Evolutionary conservation across 2,329 filamentous ascomycete species (phyloP).

Genomic region (Aspergillus pseudoglaucus): DNA sequence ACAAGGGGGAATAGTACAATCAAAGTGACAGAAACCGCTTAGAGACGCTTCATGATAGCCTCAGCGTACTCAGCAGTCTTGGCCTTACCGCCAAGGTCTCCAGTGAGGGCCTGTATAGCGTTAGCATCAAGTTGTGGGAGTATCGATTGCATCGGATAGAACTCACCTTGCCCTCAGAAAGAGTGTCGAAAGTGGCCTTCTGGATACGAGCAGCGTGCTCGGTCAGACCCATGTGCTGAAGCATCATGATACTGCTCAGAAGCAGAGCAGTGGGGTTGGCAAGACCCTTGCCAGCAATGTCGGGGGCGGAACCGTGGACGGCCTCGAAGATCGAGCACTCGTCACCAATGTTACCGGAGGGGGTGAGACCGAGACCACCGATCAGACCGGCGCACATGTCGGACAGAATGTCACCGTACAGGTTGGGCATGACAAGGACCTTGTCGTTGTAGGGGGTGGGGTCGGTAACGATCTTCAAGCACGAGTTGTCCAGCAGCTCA

Average conservation of each 20-base stretch:
- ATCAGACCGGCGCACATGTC: slow-evolving; percentile 99
- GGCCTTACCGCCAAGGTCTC: slow-evolving; percentile 90
- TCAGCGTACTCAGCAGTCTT: slow-evolving; percentile 92
- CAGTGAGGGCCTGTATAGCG: slow-evolving; percentile 62
- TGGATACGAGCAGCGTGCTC: slow-evolving; percentile 83
- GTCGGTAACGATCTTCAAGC: slow-evolving; percentile 97
- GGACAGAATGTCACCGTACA: slow-evolving; percentile 98
- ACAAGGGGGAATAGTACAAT: slow-evolving; percentile 32
- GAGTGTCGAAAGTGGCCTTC: slow-evolving; percentile 87
- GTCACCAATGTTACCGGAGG: slow-evolving; percentile 97
- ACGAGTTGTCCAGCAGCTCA: slow-evolving; percentile 98
- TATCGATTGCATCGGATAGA: neutral
- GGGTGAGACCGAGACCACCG: slow-evolving; percentile 91
- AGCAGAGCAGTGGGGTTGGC: slow-evolving; percentile 97
- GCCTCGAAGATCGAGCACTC: slow-evolving; percentile 99
- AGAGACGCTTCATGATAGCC: slow-evolving; percentile 72
- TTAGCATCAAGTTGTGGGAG: slow-evolving; percentile 8
- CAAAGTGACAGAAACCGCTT: slow-evolving; percentile 22
- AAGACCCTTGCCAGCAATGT: slow-evolving; percentile 91
- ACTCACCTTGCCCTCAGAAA: slow-evolving; percentile 84
- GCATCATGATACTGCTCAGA: slow-evolving; percentile 97
- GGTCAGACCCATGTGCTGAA: slow-evolving; percentile 92
- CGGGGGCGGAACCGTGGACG: slow-evolving; percentile 93
- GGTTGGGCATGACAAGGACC: slow-evolving; percentile 94
- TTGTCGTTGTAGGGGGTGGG: slow-evolving; percentile 97